Percentiles rank a stretch among this genome's conserved stretches.
phyloP scores from a whole-genome alignment of 2,329 filamentous ascomycete genomes.

The Malbranchea cinnamomea region DNA sequence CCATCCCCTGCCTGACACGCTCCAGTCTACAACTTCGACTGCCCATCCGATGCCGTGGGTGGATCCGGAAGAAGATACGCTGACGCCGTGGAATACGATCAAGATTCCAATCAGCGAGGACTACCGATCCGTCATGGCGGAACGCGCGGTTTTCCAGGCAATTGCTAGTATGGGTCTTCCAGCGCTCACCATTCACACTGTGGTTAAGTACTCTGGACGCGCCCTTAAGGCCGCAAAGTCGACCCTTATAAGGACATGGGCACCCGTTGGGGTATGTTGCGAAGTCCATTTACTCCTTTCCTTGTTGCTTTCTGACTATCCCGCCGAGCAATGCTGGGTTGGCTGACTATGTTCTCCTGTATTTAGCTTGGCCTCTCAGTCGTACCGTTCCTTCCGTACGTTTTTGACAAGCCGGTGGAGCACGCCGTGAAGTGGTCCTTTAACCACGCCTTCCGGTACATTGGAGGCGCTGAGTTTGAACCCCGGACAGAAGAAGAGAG shows the following conservation, averaged over 20 bases:
- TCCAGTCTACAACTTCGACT: slow-evolving; percentile 4
- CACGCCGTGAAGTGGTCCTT: slow-evolving; percentile 82
- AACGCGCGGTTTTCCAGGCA: slow-evolving; percentile 79
- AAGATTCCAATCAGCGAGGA: slow-evolving; percentile 65
- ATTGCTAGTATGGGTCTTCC: slow-evolving; percentile 88
- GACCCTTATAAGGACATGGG: slow-evolving; percentile 62
- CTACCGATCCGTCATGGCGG: slow-evolving; percentile 77
- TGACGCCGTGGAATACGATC: slow-evolving; percentile 26
- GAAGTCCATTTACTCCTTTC: neutral
- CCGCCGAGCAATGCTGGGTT: too few species aligned
- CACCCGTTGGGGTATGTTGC: slow-evolving; percentile 67
- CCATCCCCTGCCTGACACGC: slow-evolving; percentile 2
- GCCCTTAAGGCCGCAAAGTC: slow-evolving; percentile 79
- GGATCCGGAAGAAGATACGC: slow-evolving; percentile 15
- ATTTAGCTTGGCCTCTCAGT: slow-evolving; percentile 47
- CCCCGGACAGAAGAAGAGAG: slow-evolving; percentile 8
- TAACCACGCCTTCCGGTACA: slow-evolving; percentile 60
- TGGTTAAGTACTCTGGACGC: slow-evolving; percentile 75
- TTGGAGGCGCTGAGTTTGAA: slow-evolving; percentile 51
- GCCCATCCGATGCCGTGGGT: slow-evolving; percentile 16
- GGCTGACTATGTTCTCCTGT: slow-evolving; percentile 9
- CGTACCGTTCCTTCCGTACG: slow-evolving; percentile 66
- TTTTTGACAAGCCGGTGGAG: slow-evolving; percentile 90
- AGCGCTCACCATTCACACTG: slow-evolving; percentile 83
- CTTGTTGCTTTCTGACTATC: neutral